Evolutionary conservation across 352 stramenopile genomes (phyloP).

Genomic region (Blastocystis sp.): DNA sequence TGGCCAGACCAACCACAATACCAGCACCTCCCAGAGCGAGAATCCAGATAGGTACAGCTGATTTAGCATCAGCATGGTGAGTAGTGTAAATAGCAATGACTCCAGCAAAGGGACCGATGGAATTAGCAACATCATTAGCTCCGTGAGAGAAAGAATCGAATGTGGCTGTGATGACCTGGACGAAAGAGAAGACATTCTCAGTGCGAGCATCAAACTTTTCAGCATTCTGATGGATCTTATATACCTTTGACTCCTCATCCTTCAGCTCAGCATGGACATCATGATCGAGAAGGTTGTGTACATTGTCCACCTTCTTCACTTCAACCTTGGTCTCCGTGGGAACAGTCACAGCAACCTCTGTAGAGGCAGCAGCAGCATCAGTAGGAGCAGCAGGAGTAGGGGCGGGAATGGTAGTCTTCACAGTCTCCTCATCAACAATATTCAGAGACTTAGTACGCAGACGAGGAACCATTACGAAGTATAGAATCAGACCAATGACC

Average conservation of each 20-base stretch:
- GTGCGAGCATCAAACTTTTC: conserved; percentile 68
- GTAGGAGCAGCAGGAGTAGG: neutral
- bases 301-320: conserved; percentile 14
- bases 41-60: conserved; percentile 70
- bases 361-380: neutral
- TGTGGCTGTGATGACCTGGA: conserved; percentile 73
- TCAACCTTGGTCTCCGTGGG: neutral
- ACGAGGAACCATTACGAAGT: conserved; percentile 60
- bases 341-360: neutral
- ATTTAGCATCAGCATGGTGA: conserved; percentile 58
- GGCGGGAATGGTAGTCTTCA: neutral
- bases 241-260: conserved; percentile 63
- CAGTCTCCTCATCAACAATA: conserved; percentile 32
- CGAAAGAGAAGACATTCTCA: conserved; percentile 70
- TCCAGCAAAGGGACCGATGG: conserved; percentile 71
- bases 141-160: conserved; percentile 75
- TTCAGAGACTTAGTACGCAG: conserved; percentile 26
- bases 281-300: conserved; percentile 61
- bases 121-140: conserved; percentile 75
- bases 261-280: conserved; percentile 66
- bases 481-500: conserved; percentile 21
- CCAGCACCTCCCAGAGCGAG: conserved; percentile 70
- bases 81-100: conserved; percentile 70
- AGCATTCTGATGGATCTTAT: conserved; percentile 63
- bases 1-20: conserved; percentile 69